These are phyloP conservation scores for Sporisorium scitamineum DNA, from an alignment of 1,284 basidiomycete genomes.

Conservation along the genomic window DNA sequence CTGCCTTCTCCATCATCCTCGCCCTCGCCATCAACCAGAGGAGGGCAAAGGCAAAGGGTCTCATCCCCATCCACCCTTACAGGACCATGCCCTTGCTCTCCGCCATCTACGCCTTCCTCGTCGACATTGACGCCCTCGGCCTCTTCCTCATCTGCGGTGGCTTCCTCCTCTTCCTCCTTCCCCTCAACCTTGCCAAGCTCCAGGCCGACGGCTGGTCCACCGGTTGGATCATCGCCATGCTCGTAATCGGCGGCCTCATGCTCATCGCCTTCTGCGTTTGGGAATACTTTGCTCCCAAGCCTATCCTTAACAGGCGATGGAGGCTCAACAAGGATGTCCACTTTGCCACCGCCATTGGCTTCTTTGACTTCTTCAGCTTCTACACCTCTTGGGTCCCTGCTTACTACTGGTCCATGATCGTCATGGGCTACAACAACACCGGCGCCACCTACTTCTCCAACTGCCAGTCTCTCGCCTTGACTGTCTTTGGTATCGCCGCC, in stretches of 20 bases:
- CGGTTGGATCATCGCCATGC: conserved; percentile 64
- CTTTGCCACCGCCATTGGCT: conserved; percentile 61
- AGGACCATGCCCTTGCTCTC: conserved; percentile 23
- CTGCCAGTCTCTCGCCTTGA: conserved; percentile 59
- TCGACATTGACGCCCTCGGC: conserved; percentile 62
- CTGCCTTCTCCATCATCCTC: conserved; percentile 55
- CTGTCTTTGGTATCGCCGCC: conserved; percentile 64
- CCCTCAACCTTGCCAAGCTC: conserved; percentile 55
- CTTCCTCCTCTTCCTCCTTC: conserved; percentile 62
- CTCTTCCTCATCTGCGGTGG: conserved; percentile 64
- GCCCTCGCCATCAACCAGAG: conserved; percentile 59
- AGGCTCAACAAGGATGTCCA: conserved; percentile 65
- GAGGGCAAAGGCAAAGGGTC: conserved; percentile 50
- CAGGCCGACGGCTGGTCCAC: conserved; percentile 55
- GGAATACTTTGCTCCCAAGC: conserved; percentile 60
- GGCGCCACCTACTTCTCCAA: conserved; percentile 64
- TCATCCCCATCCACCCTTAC: conserved; percentile 62
- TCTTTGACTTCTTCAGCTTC: conserved; percentile 68
- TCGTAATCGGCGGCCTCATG: conserved; percentile 59
- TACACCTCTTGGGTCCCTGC: conserved; percentile 60
- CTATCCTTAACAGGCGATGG: conserved; percentile 61
- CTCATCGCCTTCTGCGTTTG: conserved; percentile 54
- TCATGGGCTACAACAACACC: conserved; percentile 35
- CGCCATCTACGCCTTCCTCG: conserved; percentile 35
- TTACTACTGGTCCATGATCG: conserved; percentile 52